These are phyloP conservation scores for Quercus robur DNA, from an alignment of 306 rosid genomes.

Conservation along the genomic window DNA sequence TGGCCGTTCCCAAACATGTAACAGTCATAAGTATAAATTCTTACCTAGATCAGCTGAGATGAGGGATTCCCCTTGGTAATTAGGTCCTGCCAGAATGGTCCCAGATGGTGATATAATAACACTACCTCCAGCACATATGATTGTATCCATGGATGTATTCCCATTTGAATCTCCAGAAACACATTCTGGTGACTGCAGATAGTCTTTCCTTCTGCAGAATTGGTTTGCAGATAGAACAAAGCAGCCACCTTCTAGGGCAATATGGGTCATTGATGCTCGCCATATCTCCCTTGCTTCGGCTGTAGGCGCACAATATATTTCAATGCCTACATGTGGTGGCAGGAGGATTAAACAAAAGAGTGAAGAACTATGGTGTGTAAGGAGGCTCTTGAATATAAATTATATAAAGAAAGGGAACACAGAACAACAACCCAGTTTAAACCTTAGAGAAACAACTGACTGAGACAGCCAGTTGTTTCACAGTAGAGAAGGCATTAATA, in stretches of 20 bases:
- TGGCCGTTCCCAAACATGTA: not conserved
- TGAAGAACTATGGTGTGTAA: not conserved
- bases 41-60: slow-evolving; percentile 88
- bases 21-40: not conserved
- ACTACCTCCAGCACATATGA: slow-evolving; percentile 91
- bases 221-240: slow-evolving; percentile 87
- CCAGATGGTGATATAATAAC: slow-evolving; percentile 91
- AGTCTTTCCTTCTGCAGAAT: slow-evolving; percentile 83
- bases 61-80: slow-evolving; percentile 86
- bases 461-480: not conserved
- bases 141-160: slow-evolving; percentile 63
- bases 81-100: slow-evolving; percentile 81
- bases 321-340: slow-evolving; percentile 52
- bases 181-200: slow-evolving; percentile 78
- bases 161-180: slow-evolving; percentile 61
- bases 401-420: no score
- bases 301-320: slow-evolving; percentile 93
- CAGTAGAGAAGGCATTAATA: not conserved
- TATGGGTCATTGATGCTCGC: slow-evolving; percentile 92
- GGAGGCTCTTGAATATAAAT: not conserved
- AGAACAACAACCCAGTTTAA: no score
- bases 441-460: no score
- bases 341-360: not conserved
- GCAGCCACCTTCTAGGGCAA: slow-evolving; percentile 92
- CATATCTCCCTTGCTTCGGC: slow-evolving; percentile 81